Percentiles rank a stretch among this genome's conserved stretches.
Conservation (phyloP, 1,284 basidiomycete species). For the Trichosporon coremiiforme region DNA sequence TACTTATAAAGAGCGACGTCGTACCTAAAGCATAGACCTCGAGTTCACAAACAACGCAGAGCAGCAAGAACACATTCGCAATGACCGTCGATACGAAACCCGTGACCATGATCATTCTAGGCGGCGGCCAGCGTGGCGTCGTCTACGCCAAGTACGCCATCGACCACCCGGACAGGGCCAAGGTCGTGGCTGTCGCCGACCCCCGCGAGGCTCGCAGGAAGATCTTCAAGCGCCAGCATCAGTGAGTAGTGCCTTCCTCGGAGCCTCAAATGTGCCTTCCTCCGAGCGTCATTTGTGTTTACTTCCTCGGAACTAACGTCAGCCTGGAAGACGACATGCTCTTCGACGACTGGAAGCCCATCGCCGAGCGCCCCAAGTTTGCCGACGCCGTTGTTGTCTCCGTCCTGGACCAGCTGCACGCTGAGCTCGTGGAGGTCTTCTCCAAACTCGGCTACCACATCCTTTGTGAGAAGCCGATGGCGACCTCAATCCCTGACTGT, state of each 20-base stretch:
- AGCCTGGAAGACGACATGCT: slow-evolving; percentile 66
- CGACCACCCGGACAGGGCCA: slow-evolving; percentile 65
- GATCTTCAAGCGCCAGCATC: slow-evolving; percentile 63
- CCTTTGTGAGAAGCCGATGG: slow-evolving; percentile 88
- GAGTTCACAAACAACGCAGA: background rate
- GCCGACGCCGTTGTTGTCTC: slow-evolving; percentile 77
- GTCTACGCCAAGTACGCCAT: slow-evolving; percentile 72
- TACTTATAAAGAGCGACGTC: background rate
- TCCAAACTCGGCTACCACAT: slow-evolving; percentile 79
- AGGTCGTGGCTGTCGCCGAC: slow-evolving; percentile 78
- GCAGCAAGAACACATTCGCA: background rate
- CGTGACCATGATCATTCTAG: slow-evolving; percentile 64
- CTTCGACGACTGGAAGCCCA: slow-evolving; percentile 71
- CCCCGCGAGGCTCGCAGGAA: slow-evolving; percentile 69
- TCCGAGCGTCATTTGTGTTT: background rate
- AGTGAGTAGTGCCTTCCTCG: slow-evolving; percentile 32
- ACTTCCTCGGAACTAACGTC: slow-evolving; percentile 9
- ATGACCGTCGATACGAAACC: slow-evolving; percentile 40
- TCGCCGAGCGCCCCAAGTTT: slow-evolving; percentile 67
- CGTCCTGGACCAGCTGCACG: slow-evolving; percentile 71
- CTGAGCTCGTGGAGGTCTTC: slow-evolving; percentile 71
- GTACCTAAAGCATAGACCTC: background rate
- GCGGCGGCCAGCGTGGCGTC: slow-evolving; percentile 77
- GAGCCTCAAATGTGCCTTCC: background rate
- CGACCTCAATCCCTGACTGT: slow-evolving; percentile 70